Evolutionary conservation across 768 basidiomycete genomes (phyloP), one percentile per base, ranked within the genome.

Genomic region (Tricholoma saponaceum): DNA sequence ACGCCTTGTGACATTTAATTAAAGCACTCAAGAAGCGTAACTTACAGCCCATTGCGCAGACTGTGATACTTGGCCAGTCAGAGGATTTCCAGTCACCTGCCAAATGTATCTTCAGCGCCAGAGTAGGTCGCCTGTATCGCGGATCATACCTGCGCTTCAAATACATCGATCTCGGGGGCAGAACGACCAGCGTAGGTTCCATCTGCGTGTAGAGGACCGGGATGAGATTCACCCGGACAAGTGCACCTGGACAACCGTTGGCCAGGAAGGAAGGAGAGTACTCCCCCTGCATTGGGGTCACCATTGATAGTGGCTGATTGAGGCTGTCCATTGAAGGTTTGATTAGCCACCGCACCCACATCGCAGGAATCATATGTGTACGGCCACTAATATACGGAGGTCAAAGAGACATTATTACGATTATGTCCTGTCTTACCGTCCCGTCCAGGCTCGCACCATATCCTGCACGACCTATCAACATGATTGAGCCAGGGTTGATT

Each of bases 171-270:
- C 71, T 96, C 94, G 1, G 93, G 93, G 4, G 93, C 90, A 26
- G 87, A 69, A 51, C 94, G 83, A 10, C 92, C 94, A 22, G 89
- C 83, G 65, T 83, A 95, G 2, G 86, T 79, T 28, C 93, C 93
- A 62, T 96, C 90, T 0, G 73, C 58, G 58, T 87, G 85, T 50
- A 83, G 70, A 22, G 95, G 95, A 8, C 95, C 95, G 3, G 95
- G 95, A 71, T 97, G 95, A 7, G 85, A 77, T 71, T 95, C 90
- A 23, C 86, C 85, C 12, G 78, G 71, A 67, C 96, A 98, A 2
- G 96, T 98, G 70, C 96, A 98, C 47, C 89, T 77, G 5, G 90
- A 92, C 25, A 97, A 75, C 54, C 85, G 82, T 68, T 97, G 95
- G 12, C 96, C 96, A 1, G 87, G 90, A 44, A 97, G 87, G 69